Evolutionary conservation across 2,329 filamentous ascomycete genomes (phyloP).

Genomic region (Fusarium sp.): DNA sequence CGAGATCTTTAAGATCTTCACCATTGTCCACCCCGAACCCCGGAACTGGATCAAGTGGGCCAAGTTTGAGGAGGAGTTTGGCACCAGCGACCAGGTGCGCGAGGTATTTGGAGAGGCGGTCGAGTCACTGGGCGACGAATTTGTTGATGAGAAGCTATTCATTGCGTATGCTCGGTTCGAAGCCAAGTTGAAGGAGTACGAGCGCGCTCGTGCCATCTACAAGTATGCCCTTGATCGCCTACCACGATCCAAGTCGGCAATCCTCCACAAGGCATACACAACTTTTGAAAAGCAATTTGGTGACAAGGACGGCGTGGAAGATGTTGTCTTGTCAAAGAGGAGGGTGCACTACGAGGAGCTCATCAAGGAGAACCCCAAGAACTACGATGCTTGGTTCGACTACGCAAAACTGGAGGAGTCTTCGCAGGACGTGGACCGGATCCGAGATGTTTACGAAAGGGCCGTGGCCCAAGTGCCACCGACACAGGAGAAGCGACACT

Average conservation of each 20-base stretch:
- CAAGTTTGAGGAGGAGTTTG: constrained; percentile 94
- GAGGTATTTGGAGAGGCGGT: constrained; percentile 91
- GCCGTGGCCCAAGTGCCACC: constrained; percentile 95
- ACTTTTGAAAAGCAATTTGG: constrained; percentile 99
- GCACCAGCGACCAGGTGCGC: constrained; percentile 87
- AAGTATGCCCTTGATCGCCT: constrained; percentile 95
- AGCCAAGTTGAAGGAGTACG: constrained; percentile 92
- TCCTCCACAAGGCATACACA: constrained; percentile 91
- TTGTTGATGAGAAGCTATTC: constrained; percentile 95
- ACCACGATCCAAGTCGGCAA: constrained; percentile 82
- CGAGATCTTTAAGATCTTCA: constrained; percentile 88
- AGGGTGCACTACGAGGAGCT: constrained; percentile 93
- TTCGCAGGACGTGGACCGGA: constrained; percentile 79
- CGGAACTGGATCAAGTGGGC: constrained; percentile 99
- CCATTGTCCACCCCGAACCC: constrained; percentile 89
- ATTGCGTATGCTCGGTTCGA: constrained; percentile 96
- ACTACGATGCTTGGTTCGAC: constrained; percentile 98
- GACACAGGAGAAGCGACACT: constrained; percentile 95
- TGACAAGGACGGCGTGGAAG: constrained; percentile 89
- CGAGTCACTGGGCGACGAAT: constrained; percentile 89
- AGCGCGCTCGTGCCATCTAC: constrained; percentile 92
- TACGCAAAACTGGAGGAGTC: constrained; percentile 90
- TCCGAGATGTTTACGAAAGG: constrained; percentile 92
- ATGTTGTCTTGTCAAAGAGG: constrained; percentile 93
- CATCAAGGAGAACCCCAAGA: constrained; percentile 91